Evolutionary conservation across 495 filamentous ascomycete genomes (phyloP).

Genomic region (Penicillium chermesinum): DNA sequence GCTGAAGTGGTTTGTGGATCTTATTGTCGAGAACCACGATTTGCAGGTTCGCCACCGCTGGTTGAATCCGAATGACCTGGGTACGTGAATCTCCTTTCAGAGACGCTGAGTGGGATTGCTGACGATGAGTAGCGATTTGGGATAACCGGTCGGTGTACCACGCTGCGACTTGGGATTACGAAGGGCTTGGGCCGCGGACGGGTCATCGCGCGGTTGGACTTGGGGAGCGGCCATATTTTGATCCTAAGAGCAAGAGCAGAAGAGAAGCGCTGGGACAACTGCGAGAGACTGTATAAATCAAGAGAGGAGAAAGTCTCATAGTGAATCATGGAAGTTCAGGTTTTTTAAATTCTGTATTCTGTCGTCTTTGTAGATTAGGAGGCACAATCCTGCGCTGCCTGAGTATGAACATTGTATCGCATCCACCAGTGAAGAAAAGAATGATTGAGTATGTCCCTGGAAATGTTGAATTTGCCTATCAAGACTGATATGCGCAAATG

Average conservation of each 20-base stretch:
- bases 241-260: constrained; percentile 39
- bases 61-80: constrained; percentile 54
- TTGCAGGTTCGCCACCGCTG: constrained; percentile 68
- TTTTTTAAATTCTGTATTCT: too few relatives aligned
- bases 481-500: constrained; percentile 16
- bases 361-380: neutral
- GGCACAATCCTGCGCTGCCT: too few relatives aligned
- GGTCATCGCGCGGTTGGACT: constrained; percentile 61
- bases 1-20: constrained; percentile 55
- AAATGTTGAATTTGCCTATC: constrained; percentile 19
- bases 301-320: too few relatives aligned
- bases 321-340: too few relatives aligned
- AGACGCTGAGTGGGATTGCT: neutral
- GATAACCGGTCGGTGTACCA: constrained; percentile 71
- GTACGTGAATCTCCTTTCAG: constrained; percentile 13
- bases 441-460: too few relatives aligned
- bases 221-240: constrained; percentile 67
- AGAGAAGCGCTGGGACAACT: constrained; percentile 40
- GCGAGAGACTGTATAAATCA: too few relatives aligned
- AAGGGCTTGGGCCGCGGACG: constrained; percentile 48
- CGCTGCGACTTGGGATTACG: constrained; percentile 66
- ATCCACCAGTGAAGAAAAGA: too few relatives aligned
- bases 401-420: too few relatives aligned
- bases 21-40: constrained; percentile 75
- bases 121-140: constrained; percentile 58